These are phyloP conservation scores for Excoecaria cochinchinensis DNA, from an alignment of 345 rosid species.

Conservation along the genomic window DNA sequence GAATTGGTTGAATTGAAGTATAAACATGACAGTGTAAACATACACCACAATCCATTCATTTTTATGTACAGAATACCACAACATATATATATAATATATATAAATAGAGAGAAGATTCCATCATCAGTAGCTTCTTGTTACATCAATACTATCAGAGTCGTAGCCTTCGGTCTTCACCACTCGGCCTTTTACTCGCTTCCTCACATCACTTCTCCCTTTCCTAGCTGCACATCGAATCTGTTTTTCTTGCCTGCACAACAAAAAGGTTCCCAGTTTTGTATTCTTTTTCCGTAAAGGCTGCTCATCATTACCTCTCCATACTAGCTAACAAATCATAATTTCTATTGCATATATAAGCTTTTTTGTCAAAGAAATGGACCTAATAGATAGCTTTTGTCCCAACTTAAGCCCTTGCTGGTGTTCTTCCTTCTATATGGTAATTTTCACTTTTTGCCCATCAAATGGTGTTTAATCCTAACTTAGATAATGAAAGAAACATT, in stretches of 20 bases:
- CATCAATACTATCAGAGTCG: conserved; percentile 27
- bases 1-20: conserved; percentile 21
- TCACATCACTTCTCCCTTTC: conserved; percentile 32
- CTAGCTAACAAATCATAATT: neutral
- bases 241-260: conserved; percentile 34
- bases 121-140: conserved; percentile 29
- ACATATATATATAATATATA: no score
- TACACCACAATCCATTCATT: neutral
- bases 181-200: conserved; percentile 32
- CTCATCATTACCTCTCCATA: neutral
- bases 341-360: no score
- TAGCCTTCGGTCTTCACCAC: conserved; percentile 27
- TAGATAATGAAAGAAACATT: no score
- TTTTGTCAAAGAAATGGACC: neutral
- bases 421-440: no score
- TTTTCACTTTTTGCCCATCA: no score
- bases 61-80: conserved; percentile 14
- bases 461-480: no score
- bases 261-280: neutral
- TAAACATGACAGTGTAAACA: neutral
- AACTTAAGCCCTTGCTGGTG: no score
- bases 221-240: conserved; percentile 25
- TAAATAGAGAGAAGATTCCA: neutral
- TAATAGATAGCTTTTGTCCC: no score
- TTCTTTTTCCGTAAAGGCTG: neutral